Evolutionary conservation across 768 basidiomycete species (phyloP).

Genomic region (Coprinellus micaceus): DNA sequence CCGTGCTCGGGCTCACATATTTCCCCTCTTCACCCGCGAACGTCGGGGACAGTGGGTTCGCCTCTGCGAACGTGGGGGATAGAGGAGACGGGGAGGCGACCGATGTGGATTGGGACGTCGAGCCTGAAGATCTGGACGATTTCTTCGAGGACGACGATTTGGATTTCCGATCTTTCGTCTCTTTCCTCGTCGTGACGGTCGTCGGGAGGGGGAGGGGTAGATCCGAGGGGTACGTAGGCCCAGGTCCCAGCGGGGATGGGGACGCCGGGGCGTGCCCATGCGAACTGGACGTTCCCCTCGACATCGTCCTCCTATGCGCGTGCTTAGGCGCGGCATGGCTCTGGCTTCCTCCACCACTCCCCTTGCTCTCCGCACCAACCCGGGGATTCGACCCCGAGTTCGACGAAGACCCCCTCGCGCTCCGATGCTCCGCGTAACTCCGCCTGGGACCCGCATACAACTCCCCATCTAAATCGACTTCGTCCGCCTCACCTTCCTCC

Average conservation of each 20-base stretch:
- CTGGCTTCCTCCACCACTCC: neutral
- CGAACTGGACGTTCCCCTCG: no score
- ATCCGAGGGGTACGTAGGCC: neutral
- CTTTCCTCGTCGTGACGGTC: conserved; percentile 1
- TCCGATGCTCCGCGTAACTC: neutral
- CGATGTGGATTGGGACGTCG: conserved; percentile 37
- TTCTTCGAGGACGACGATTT: conserved; percentile 2
- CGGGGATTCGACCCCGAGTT: no score
- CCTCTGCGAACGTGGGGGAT: conserved; percentile 29
- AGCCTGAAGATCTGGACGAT: conserved; percentile 20
- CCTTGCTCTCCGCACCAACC: no score
- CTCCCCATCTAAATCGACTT: conserved; percentile 1
- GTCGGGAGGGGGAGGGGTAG: neutral
- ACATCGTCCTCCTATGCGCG: no score
- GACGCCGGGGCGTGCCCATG: no score
- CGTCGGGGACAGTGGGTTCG: conserved; percentile 1
- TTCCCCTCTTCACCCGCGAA: neutral
- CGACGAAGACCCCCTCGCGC: no score
- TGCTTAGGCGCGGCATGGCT: no score
- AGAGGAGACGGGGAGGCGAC: conserved; percentile 41
- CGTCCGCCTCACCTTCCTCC: neutral
- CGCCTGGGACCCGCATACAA: neutral
- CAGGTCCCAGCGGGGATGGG: conserved; percentile 21
- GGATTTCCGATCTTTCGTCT: conserved; percentile 5
- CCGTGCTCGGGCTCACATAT: conserved; percentile 26